Percentiles rank a stretch among this genome's conserved stretches.
Conservation (phyloP, 805 yeast genomes). For the Teunomyces atbi region DNA sequence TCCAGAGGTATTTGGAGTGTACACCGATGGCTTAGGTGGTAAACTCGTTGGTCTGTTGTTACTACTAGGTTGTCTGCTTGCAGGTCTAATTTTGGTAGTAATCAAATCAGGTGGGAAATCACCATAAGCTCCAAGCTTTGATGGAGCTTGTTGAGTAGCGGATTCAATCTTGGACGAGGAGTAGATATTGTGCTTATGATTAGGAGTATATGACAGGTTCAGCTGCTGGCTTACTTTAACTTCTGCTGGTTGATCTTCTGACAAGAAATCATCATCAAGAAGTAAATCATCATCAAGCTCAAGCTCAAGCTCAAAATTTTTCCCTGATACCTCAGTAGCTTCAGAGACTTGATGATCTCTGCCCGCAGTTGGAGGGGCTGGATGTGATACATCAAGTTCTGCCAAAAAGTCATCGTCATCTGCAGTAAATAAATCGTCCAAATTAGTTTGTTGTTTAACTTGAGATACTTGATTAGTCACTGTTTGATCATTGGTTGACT, state of each 20-base stretch:
- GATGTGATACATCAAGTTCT: conserved; percentile 7
- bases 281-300: conserved; percentile 32
- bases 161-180: neutral
- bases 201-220: conserved; percentile 15
- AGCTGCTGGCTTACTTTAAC: conserved; percentile 17
- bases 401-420: conserved; percentile 22
- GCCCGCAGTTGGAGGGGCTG: neutral
- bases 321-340: neutral
- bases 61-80: conserved; percentile 33
- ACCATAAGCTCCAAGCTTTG: conserved; percentile 46
- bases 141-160: neutral
- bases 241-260: conserved; percentile 19
- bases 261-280: conserved; percentile 38
- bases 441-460: neutral
- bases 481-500: neutral
- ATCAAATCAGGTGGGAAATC: conserved; percentile 66
- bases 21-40: neutral
- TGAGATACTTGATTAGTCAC: neutral
- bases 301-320: conserved; percentile 9
- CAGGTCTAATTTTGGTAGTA: conserved; percentile 37
- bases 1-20: conserved; percentile 3
- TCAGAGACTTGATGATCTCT: neutral
- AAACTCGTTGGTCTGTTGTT: conserved; percentile 10
- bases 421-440: conserved; percentile 14
- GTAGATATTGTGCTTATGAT: conserved; percentile 3